These are phyloP conservation scores for Tolypocladium capitatum DNA, from an alignment of 2,329 filamentous ascomycete species.

Conservation along the genomic window DNA sequence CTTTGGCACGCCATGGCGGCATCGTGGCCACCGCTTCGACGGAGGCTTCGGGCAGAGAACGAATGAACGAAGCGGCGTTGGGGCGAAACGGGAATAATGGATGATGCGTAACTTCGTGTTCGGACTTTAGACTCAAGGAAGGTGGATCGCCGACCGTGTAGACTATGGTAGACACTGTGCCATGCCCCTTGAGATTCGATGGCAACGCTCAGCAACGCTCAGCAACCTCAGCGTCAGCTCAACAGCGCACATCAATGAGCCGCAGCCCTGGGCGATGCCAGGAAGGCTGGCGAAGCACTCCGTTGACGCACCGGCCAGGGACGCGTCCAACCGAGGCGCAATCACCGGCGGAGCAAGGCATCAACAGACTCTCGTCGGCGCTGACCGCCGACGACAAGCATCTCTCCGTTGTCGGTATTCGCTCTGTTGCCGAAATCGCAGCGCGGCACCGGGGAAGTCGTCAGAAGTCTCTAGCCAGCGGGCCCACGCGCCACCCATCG, in stretches of 20 bases:
- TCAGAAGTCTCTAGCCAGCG: background rate
- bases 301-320: too few relatives aligned
- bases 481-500: background rate
- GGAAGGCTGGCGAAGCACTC: background rate
- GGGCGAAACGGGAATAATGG: too few relatives aligned
- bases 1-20: constrained; percentile 17
- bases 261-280: too few relatives aligned
- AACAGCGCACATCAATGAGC: background rate
- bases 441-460: background rate
- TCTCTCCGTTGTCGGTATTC: background rate
- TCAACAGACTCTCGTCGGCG: background rate
- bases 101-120: too few relatives aligned
- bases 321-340: too few relatives aligned
- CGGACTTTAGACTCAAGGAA: too few relatives aligned
- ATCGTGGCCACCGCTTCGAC: constrained; percentile 10
- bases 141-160: background rate
- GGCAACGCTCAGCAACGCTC: too few relatives aligned
- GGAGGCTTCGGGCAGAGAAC: background rate
- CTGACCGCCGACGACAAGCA: background rate
- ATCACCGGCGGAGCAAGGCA: background rate
- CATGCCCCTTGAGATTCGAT: too few relatives aligned
- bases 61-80: too few relatives aligned
- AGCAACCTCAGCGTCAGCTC: too few relatives aligned
- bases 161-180: background rate
- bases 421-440: background rate